Evolutionary conservation across 257 asterid genomes (phyloP).

Genomic region (Primulina eburnea): DNA sequence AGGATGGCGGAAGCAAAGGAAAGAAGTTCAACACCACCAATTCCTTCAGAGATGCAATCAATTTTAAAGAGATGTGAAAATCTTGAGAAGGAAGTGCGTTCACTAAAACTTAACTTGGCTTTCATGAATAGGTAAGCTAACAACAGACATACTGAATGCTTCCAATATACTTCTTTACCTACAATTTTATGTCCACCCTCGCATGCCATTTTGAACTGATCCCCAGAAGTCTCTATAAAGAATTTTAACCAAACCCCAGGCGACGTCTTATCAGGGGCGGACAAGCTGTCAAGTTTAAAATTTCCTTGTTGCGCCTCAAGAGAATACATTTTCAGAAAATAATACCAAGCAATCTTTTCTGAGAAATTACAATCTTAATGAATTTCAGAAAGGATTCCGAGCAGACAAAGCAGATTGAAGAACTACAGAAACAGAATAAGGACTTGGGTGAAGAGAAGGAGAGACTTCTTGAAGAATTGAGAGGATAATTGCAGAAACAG

Average conservation of each 20-base stretch:
- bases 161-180: background rate
- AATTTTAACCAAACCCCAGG: background rate
- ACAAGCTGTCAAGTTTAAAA: too few species aligned
- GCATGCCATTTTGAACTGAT: background rate
- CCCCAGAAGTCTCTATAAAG: background rate
- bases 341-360: background rate
- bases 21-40: slow-evolving; percentile 58
- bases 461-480: slow-evolving; percentile 80
- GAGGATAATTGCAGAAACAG: slow-evolving; percentile 58
- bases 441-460: slow-evolving; percentile 65
- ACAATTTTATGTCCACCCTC: background rate
- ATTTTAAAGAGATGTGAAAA: slow-evolving; percentile 72
- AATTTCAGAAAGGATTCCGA: slow-evolving; percentile 80
- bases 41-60: slow-evolving; percentile 80
- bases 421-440: slow-evolving; percentile 67
- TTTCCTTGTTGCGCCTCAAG: background rate
- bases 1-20: slow-evolving; percentile 97
- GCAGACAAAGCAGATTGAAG: slow-evolving; percentile 86
- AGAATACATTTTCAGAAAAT: background rate
- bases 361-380: slow-evolving; percentile 3
- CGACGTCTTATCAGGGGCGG: too few species aligned
- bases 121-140: slow-evolving; percentile 76
- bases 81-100: slow-evolving; percentile 90
- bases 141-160: background rate
- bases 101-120: slow-evolving; percentile 80